Base-by-base conservation (phyloP, 208 protist species). In the Blastocrithidia nonstop region DNA sequence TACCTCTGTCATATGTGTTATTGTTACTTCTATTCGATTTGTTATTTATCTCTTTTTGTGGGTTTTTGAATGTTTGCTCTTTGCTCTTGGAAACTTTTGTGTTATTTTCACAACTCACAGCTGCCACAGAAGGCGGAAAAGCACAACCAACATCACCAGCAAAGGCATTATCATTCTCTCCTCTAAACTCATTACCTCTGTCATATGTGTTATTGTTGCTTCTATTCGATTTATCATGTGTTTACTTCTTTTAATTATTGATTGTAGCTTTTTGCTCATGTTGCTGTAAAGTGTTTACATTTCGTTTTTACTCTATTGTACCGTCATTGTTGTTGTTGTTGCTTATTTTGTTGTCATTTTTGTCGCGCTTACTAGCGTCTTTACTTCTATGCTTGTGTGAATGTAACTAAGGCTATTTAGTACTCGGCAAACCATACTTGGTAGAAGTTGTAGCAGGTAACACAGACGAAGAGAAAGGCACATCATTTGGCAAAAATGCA, bases 271-370 rank as follows among this genome's bases (percentile, higher is more conserved):
- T n/a, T n/a, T n/a, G n/a, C n/a, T n/a, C n/a, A n/a, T n/a, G n/a
- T n/a, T n/a, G n/a, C n/a, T n/a, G n/a, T n/a, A n/a, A n/a, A n/a
- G n/a, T n/a, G n/a, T n/a, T n/a, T n/a, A n/a, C n/a, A n/a, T n/a
- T n/a, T n/a, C n/a, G n/a, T n/a, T n/a, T n/a, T n/a, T n/a, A n/a
- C n/a, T n/a, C n/a, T n/a, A n/a, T n/a, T n/a, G n/a, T n/a, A n/a
- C n/a, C n/a, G 51, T 22, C 24, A 27, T 3, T 35, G 44, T 29
- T 50, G 52, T 23, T 57, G 32, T 37, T 49, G 26, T 2, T 41
- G 43, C 42, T 37, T 36, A 5, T 36, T 26, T 7, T 23, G 13
- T 27, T 19, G 44, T 25, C n/a, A n/a, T n/a, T n/a, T n/a, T n/a
- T n/a, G n/a, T n/a, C n/a, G n/a, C n/a, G n/a, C n/a, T n/a, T n/a